These are phyloP conservation scores for Cytospora mali DNA, from an alignment of 2,329 filamentous ascomycete genomes.

Conservation along the genomic window DNA sequence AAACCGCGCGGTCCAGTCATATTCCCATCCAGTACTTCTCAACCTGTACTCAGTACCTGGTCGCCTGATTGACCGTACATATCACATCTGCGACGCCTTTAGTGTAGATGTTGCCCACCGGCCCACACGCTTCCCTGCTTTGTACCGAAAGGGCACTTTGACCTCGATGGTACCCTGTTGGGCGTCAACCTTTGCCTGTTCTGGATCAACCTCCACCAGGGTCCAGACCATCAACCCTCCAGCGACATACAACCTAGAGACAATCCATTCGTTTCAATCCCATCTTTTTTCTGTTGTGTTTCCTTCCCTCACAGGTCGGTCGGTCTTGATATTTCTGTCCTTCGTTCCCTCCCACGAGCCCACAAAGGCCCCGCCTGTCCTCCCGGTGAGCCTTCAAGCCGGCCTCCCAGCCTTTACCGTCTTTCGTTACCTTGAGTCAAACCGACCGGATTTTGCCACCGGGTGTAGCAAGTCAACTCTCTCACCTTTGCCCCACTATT, in stretches of 20 bases:
- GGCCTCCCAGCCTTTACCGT: conserved; percentile 19
- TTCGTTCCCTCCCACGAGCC: neutral
- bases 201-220: conserved; percentile 19
- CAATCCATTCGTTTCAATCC: conserved; percentile 24
- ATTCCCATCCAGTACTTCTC: neutral
- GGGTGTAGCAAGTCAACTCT: conserved; percentile 22
- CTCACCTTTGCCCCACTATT: conserved; percentile 31
- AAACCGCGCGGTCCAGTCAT: conserved; percentile 9
- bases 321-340: conserved; percentile 12
- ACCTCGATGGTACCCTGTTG: conserved; percentile 21
- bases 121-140: conserved; percentile 23
- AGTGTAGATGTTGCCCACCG: conserved; percentile 20
- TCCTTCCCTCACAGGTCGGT: conserved; percentile 15
- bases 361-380: conserved; percentile 16
- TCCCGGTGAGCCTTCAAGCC: conserved; percentile 23
- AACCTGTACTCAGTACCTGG: conserved; percentile 12
- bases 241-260: conserved; percentile 16
- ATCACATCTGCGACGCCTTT: conserved; percentile 20
- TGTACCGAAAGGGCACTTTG: conserved; percentile 22
- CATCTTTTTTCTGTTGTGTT: conserved; percentile 20
- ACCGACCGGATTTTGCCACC: conserved; percentile 28
- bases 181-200: conserved; percentile 21
- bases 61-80: conserved; percentile 26
- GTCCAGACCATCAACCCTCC: conserved; percentile 20
- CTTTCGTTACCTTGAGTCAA: conserved; percentile 19